Conservation (phyloP, 805 yeast species). For the Sugiyamaella chiloensis region DNA sequence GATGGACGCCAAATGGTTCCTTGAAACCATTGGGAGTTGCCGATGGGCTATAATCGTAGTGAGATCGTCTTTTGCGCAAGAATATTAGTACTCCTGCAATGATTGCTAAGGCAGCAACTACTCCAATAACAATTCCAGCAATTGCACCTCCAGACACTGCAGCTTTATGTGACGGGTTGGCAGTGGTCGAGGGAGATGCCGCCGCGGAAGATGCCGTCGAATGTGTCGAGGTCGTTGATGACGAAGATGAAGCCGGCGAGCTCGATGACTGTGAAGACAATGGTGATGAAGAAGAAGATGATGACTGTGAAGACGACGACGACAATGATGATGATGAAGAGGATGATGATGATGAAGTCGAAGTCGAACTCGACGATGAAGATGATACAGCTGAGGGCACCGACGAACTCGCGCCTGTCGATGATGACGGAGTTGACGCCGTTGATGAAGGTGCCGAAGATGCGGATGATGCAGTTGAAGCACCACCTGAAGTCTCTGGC, state of each 20-base stretch:
- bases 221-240: constrained; percentile 20
- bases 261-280: constrained; percentile 16
- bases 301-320: constrained; percentile 14
- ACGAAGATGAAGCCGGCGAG: constrained; percentile 19
- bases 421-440: constrained; percentile 24
- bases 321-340: constrained; percentile 14
- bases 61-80: constrained; percentile 40
- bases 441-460: constrained; percentile 26
- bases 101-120: constrained; percentile 43
- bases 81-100: constrained; percentile 42
- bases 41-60: constrained; percentile 40
- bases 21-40: constrained; percentile 32
- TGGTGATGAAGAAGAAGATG: constrained; percentile 19
- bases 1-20: constrained; percentile 30
- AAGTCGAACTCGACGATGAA: constrained; percentile 16
- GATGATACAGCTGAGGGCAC: constrained; percentile 24
- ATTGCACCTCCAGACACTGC: constrained; percentile 48
- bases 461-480: constrained; percentile 27
- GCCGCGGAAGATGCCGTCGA: constrained; percentile 31
- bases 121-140: constrained; percentile 61
- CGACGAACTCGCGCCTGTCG: constrained; percentile 19
- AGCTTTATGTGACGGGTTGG: constrained; percentile 25
- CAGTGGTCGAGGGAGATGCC: constrained; percentile 27
- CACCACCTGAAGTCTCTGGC: constrained; percentile 20
- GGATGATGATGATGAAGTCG: constrained; percentile 21